A percentile compares a stretch with the other conserved stretches of the same genome.
Conservation (phyloP, 352 stramenopile species). For the Globisporangium spiculum region DNA sequence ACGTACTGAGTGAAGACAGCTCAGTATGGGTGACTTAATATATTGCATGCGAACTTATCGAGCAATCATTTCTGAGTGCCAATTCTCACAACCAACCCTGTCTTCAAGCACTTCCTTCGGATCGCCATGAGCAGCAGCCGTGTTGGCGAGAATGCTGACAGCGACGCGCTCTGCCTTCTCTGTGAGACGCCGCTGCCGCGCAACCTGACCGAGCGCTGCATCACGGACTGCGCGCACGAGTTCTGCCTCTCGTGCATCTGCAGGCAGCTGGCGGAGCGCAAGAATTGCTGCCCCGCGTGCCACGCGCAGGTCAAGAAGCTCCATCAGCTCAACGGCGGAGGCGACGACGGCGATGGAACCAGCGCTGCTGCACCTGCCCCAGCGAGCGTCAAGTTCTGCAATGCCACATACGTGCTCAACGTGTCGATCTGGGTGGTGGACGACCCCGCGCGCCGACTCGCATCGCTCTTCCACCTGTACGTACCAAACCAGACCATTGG, state of each 20-base stretch:
- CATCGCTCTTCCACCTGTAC: slow-evolving; percentile 72
- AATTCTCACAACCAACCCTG: too few species aligned
- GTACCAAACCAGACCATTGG: slow-evolving; percentile 12
- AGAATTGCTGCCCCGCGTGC: slow-evolving; percentile 73
- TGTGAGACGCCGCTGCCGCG: slow-evolving; percentile 43
- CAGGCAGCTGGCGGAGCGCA: slow-evolving; percentile 36
- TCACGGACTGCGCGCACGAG: slow-evolving; percentile 81
- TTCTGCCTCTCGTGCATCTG: slow-evolving; percentile 78
- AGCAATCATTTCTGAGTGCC: too few species aligned
- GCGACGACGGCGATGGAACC: not conserved
- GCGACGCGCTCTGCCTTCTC: slow-evolving; percentile 44
- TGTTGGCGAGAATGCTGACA: not conserved
- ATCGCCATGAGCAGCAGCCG: slow-evolving; percentile 6
- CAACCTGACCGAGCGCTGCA: slow-evolving; percentile 36
- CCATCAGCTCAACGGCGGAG: slow-evolving; percentile 39
- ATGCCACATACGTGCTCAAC: slow-evolving; percentile 72
- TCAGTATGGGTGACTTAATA: too few species aligned
- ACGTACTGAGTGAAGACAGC: too few species aligned
- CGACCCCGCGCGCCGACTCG: slow-evolving; percentile 59
- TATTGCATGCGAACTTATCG: too few species aligned
- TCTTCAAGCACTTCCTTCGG: not conserved
- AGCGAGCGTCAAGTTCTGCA: slow-evolving; percentile 76
- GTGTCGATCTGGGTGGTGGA: slow-evolving; percentile 79
- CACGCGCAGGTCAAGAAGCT: slow-evolving; percentile 54
- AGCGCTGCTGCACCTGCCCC: slow-evolving; percentile 25